phyloP scores from a whole-genome alignment of 768 basidiomycete species.

The Boletus pseudo-olivaceus region DNA sequence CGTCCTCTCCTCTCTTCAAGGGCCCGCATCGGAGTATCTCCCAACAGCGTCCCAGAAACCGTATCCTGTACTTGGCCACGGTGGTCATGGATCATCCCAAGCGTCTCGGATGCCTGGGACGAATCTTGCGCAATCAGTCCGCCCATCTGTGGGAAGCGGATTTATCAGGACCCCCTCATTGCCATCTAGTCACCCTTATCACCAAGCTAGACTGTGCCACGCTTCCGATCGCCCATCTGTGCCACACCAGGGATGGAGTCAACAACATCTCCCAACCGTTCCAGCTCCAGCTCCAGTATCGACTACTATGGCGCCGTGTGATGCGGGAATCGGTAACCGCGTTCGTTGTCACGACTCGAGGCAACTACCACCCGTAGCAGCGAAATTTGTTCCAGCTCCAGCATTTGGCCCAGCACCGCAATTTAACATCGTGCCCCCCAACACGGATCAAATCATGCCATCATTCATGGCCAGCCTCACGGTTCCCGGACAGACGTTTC shows the following conservation, averaged over 20 bases:
- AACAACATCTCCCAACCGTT: background rate
- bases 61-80: constrained; percentile 2
- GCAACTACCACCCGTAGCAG: background rate
- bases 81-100: background rate
- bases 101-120: background rate
- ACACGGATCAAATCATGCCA: constrained; percentile 1
- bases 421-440: background rate
- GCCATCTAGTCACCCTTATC: constrained; percentile 14
- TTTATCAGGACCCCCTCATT: background rate
- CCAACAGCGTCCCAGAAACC: background rate
- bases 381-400: background rate
- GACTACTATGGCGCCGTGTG: background rate
- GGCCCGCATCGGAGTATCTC: background rate
- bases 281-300: background rate
- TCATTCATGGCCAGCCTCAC: background rate
- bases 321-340: background rate
- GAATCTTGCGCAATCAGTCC: constrained; percentile 4
- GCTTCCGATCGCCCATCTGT: constrained; percentile 9
- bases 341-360: background rate
- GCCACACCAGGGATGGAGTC: constrained; percentile 5
- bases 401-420: constrained; percentile 1
- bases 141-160: constrained; percentile 4
- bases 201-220: constrained; percentile 11
- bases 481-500: background rate
- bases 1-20: background rate